phyloP scores from a whole-genome alignment of 176 grass and related monocot genomes.

The Musa troglodytarum region DNA sequence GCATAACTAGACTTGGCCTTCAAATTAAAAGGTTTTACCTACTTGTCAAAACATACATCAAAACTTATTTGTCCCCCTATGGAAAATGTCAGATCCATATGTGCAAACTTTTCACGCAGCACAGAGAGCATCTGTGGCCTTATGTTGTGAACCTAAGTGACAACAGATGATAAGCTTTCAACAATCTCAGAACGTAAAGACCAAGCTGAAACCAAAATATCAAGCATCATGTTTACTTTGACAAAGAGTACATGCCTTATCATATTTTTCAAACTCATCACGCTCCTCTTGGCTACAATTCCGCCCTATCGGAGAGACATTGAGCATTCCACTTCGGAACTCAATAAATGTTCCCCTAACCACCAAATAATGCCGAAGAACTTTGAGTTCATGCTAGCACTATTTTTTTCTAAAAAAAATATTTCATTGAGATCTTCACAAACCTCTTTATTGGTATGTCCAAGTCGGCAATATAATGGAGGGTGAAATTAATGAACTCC shows the following conservation, averaged over 20 bases:
- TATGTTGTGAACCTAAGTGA: conserved; percentile 63
- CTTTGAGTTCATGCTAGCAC: background rate
- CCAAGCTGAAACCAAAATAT: background rate
- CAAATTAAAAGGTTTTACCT: no score
- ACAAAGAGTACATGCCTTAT: conserved; percentile 43
- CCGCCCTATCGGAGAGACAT: conserved; percentile 91
- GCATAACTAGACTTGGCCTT: background rate
- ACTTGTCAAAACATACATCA: conserved; percentile 47
- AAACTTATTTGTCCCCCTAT: conserved; percentile 98
- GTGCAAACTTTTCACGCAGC: conserved; percentile 83
- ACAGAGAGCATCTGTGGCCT: conserved; percentile 78
- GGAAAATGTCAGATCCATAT: conserved; percentile 84
- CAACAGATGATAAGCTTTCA: background rate
- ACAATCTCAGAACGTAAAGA: background rate
- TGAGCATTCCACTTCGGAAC: conserved; percentile 90
- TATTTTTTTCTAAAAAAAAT: no score
- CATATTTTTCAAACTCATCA: conserved; percentile 82
- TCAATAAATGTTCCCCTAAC: conserved; percentile 90
- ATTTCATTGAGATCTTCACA: conserved; percentile 2
- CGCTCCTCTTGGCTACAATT: conserved; percentile 96
- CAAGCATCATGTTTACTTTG: background rate
- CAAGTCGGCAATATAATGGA: conserved; percentile 91
- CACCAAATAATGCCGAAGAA: conserved; percentile 8
- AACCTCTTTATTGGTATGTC: conserved; percentile 96
- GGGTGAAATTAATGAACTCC: conserved; percentile 97